Percentiles rank a stretch among this genome's conserved stretches.
phyloP scores from a whole-genome alignment of 345 rosid genomes.

The Aquilaria sinensis region DNA sequence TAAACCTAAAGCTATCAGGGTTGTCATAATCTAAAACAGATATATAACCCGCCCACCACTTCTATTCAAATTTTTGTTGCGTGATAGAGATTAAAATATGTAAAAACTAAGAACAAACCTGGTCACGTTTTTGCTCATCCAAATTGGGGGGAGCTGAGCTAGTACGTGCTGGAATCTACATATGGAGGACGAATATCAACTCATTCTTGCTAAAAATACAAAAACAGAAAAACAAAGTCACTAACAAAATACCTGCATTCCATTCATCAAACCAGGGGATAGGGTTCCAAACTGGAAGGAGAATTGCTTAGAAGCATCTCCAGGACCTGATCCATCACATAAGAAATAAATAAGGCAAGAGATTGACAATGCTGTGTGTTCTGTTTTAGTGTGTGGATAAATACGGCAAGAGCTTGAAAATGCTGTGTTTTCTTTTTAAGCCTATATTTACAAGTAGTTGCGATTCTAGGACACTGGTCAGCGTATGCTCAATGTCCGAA shows the following conservation, averaged over 20 bases:
- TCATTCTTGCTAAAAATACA: background rate
- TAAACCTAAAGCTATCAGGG: no score
- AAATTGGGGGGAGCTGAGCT: slow-evolving; percentile 96
- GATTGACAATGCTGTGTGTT: no score
- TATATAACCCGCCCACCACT: no score
- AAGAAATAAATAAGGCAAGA: no score
- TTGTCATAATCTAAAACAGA: no score
- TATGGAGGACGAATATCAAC: slow-evolving; percentile 15
- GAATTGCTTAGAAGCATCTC: slow-evolving; percentile 61
- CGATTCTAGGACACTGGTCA: no score
- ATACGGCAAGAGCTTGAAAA: no score
- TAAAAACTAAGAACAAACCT: slow-evolving; percentile 31
- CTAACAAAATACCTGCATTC: slow-evolving; percentile 52
- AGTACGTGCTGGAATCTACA: slow-evolving; percentile 90
- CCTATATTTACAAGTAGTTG: no score
- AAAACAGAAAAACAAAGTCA: background rate
- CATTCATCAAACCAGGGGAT: slow-evolving; percentile 69
- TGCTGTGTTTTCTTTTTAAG: no score
- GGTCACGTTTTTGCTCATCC: slow-evolving; percentile 95
- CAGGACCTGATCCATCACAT: slow-evolving; percentile 24
- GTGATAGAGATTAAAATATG: slow-evolving; percentile 4
- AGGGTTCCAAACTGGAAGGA: slow-evolving; percentile 86
- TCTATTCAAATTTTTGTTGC: no score
- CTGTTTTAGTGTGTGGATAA: no score
- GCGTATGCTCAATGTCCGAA: no score